Evolutionary conservation across 768 basidiomycete genomes (phyloP).

Genomic region (Calocybe indica): DNA sequence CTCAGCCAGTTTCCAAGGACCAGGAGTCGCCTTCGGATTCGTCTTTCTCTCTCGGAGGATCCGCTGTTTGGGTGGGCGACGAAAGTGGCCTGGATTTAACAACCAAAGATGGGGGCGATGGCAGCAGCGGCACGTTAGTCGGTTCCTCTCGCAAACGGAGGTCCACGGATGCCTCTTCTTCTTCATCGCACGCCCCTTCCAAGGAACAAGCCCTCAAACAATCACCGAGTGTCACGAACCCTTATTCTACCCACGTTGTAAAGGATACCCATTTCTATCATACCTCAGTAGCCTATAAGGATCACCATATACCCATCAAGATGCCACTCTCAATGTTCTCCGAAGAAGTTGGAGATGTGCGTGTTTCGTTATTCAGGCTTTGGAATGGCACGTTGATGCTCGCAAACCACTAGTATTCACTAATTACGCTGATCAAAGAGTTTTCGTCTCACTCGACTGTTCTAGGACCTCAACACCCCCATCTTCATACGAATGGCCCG

Average conservation of each 20-base stretch:
- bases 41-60: slow-evolving; percentile 74
- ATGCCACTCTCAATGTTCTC: slow-evolving; percentile 86
- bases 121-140: slow-evolving; percentile 32
- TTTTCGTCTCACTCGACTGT: slow-evolving; percentile 58
- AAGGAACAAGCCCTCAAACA: slow-evolving; percentile 35
- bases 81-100: slow-evolving; percentile 53
- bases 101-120: slow-evolving; percentile 39
- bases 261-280: slow-evolving; percentile 96
- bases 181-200: slow-evolving; percentile 49
- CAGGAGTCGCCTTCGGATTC: slow-evolving; percentile 62
- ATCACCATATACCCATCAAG: slow-evolving; percentile 82
- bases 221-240: slow-evolving; percentile 28
- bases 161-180: slow-evolving; percentile 72
- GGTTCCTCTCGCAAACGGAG: slow-evolving; percentile 45
- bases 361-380: slow-evolving; percentile 10
- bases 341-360: slow-evolving; percentile 95
- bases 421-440: slow-evolving; percentile 84
- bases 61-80: slow-evolving; percentile 81
- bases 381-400: not conserved
- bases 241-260: slow-evolving; percentile 38
- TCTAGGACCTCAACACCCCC: slow-evolving; percentile 78
- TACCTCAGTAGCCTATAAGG: slow-evolving; percentile 78
- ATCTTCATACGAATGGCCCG: slow-evolving; percentile 88
- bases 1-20: slow-evolving; percentile 18
- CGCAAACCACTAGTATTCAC: slow-evolving; percentile 61